Conservation (phyloP, 345 rosid genomes). For the Brassica incana region DNA sequence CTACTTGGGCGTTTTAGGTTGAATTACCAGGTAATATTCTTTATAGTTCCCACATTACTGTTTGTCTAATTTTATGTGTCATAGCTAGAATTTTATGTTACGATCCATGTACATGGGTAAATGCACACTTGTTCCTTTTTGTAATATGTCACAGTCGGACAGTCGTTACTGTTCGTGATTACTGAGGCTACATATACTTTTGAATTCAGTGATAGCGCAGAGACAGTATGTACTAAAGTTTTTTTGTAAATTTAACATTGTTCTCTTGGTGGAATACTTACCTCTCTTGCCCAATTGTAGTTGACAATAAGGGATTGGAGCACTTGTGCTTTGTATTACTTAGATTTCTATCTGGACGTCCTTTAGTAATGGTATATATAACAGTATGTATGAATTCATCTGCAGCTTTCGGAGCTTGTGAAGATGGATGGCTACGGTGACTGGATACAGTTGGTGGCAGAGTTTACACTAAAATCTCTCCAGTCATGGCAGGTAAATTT, state of each 20-base stretch:
- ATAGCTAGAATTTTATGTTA: conserved; percentile 8
- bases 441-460: conserved; percentile 97
- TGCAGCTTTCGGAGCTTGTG: conserved; percentile 97
- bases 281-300: conserved; percentile 3
- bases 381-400: conserved; percentile 31
- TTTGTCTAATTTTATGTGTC: not conserved
- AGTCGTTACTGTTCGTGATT: conserved; percentile 3
- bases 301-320: conserved; percentile 9
- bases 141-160: conserved; percentile 6
- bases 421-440: conserved; percentile 96
- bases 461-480: conserved; percentile 89
- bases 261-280: not conserved
- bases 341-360: conserved; percentile 9
- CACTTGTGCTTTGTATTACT: conserved; percentile 18
- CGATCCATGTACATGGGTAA: conserved; percentile 14
- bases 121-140: conserved; percentile 8
- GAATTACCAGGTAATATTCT: conserved; percentile 76
- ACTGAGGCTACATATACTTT: conserved; percentile 11
- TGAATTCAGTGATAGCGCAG: conserved; percentile 8
- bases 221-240: not conserved
- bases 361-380: conserved; percentile 26
- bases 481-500: conserved; percentile 93
- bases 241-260: not conserved
- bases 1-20: conserved; percentile 96
- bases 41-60: not conserved